Base-by-base conservation (phyloP, 2,329 filamentous ascomycete species). In the Exutisphaerella laricina region DNA sequence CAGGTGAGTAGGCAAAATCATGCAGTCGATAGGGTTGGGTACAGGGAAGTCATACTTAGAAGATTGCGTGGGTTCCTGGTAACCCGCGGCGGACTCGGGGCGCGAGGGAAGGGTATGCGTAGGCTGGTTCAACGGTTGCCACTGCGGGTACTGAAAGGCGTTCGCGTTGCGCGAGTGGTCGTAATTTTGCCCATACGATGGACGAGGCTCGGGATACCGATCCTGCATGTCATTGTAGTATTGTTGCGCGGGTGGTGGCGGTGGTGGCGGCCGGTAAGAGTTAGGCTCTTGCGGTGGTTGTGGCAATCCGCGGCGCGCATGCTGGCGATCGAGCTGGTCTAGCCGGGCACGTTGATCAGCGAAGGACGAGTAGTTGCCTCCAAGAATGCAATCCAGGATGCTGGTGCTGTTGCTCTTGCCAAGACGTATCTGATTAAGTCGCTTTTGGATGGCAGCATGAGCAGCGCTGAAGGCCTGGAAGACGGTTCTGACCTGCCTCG, bases 341-440 rank as follows among this genome's bases (percentile, higher is more conserved):
- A 48, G 41, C 23, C 31, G 13, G 5, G 75, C 68, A 39, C 88
- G 78, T 62, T 94, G 86, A 30, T 72, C 64, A 14, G 76, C 69
- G 58, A 94, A 94, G 2, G 79, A 78, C 4, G 75, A 74, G 64
- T 95, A 97, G 57, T 94, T 83, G 40, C 86, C 88, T 8, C 75
- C 82, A 40, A 94, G 70, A 28, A 95, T 75, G 28, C 79, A 73
- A 23, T 77, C 78, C 5, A 97, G 75, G 17, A 96, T 78, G 58
- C 81, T 85, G 28, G 26, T 32, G 10, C 55, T 48, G 3, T 56
- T 39, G 12, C 57, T 52, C 20, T 60, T 45, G 12, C 59, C 56
- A 4, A 41, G 51, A 33, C 66, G 54, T 2, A 85, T 58, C 4
- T 75, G 45, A n/a, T 50, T 36, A 42, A 66, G 51, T 12, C 54